A percentile compares a stretch with the other conserved stretches of the same genome.
These are phyloP conservation scores for Fomitopsis pinicola DNA, from an alignment of 1,284 basidiomycete species.

Conservation along the genomic window DNA sequence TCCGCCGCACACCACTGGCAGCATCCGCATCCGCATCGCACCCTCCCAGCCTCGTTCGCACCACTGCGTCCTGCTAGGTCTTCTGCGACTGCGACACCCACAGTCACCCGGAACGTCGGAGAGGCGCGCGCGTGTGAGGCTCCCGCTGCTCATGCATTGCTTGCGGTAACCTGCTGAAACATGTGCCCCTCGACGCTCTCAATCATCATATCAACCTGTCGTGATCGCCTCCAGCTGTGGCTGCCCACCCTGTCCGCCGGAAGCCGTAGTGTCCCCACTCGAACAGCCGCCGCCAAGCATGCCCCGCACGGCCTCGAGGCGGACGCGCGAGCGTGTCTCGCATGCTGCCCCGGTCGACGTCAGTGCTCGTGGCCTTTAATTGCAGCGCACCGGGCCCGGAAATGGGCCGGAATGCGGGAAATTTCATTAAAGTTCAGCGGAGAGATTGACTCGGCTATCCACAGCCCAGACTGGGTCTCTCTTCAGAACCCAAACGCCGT, in stretches of 20 bases:
- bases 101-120: not conserved
- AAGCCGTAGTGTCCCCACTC: not conserved
- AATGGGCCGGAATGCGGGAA: not conserved
- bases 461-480: constrained; percentile 4
- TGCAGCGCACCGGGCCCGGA: not conserved
- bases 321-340: not conserved
- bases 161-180: not conserved
- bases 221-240: not conserved
- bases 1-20: not conserved
- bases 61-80: not conserved
- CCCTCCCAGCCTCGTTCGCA: not conserved
- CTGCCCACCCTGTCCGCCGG: not conserved
- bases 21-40: not conserved
- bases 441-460: constrained; percentile 9
- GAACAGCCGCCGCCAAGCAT: not conserved
- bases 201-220: constrained; percentile 2
- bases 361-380: not conserved
- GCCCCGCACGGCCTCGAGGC: not conserved
- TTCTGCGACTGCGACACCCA: not conserved
- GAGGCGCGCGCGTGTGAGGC: not conserved
- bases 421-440: not conserved
- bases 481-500: not conserved
- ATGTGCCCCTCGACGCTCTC: not conserved
- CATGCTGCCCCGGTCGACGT: not conserved
- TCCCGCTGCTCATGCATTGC: not conserved